Percentiles rank a stretch among this genome's conserved stretches.
phyloP scores from a whole-genome alignment of 1,284 basidiomycete genomes.

The Boletus mariae region DNA sequence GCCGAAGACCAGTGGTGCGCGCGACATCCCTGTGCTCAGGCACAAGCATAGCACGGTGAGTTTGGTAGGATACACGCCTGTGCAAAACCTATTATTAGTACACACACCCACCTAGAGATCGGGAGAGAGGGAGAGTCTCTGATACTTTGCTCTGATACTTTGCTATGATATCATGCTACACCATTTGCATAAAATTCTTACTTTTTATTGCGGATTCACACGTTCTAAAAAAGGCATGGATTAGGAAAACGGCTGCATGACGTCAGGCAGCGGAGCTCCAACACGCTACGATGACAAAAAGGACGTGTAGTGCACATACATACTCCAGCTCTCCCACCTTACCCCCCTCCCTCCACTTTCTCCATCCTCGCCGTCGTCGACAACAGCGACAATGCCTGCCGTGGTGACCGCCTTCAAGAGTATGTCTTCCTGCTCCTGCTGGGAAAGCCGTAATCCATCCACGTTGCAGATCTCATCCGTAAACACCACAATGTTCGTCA shows the following conservation, averaged over 20 bases:
- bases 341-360: not conserved
- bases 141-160: constrained; percentile 1
- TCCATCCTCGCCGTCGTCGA: constrained; percentile 6
- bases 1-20: constrained; percentile 36
- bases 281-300: constrained; percentile 32
- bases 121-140: constrained; percentile 7
- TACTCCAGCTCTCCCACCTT: constrained; percentile 8
- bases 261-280: constrained; percentile 35
- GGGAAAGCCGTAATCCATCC: constrained; percentile 8
- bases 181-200: not conserved
- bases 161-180: not conserved
- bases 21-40: constrained; percentile 44
- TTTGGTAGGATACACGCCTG: constrained; percentile 67
- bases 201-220: not conserved
- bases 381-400: constrained; percentile 25
- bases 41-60: constrained; percentile 53
- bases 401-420: constrained; percentile 76
- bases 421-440: constrained; percentile 29
- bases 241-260: constrained; percentile 20
- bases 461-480: constrained; percentile 72
- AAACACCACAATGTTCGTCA: constrained; percentile 59
- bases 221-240: constrained; percentile 7
- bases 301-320: constrained; percentile 18
- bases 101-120: constrained; percentile 58
- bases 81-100: constrained; percentile 63